Percentiles rank a stretch among this genome's conserved stretches.
Evolutionary conservation across 495 filamentous ascomycete genomes (phyloP).

Genomic region (Usnea hakonensis): DNA sequence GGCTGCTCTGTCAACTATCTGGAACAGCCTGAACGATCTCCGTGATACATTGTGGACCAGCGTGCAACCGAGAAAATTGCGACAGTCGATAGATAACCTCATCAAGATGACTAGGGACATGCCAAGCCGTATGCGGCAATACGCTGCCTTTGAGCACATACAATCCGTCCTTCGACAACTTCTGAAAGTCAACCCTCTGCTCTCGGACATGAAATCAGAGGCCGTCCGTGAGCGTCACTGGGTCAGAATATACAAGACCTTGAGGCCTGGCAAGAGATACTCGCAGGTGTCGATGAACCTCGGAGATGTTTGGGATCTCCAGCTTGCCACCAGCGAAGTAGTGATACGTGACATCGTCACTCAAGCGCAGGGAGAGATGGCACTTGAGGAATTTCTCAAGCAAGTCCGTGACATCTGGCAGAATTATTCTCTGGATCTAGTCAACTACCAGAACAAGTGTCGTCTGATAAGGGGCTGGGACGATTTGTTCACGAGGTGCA

Average conservation of each 20-base stretch:
- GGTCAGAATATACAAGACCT: conserved; percentile 90
- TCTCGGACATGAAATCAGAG: conserved; percentile 92
- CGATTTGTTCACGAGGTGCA: conserved; percentile 96
- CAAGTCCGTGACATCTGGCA: conserved; percentile 96
- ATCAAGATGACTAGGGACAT: conserved; percentile 99
- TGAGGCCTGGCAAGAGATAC: conserved; percentile 85
- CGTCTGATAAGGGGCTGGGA: conserved; percentile 97
- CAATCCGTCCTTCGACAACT: conserved; percentile 82
- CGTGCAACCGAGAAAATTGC: conserved; percentile 84
- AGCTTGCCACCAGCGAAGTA: conserved; percentile 74
- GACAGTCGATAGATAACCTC: conserved; percentile 76
- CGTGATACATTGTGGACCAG: conserved; percentile 87
- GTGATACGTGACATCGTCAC: conserved; percentile 85
- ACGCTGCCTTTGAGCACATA: conserved; percentile 96
- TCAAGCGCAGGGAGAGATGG: conserved; percentile 98
- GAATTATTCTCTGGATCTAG: conserved; percentile 84
- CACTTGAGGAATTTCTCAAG: conserved; percentile 92
- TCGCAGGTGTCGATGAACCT: conserved; percentile 88
- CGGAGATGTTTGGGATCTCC: conserved; percentile 96
- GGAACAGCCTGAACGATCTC: conserved; percentile 92
- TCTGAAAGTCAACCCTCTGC: conserved; percentile 78
- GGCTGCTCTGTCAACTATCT: conserved; percentile 88
- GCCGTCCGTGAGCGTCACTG: conserved; percentile 94
- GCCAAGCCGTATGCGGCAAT: conserved; percentile 97
- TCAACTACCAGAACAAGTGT: conserved; percentile 96